Percentiles rank a stretch among this genome's conserved stretches.
Evolutionary conservation across 768 basidiomycete genomes (phyloP).

Genomic region (Suillus brevipes): DNA sequence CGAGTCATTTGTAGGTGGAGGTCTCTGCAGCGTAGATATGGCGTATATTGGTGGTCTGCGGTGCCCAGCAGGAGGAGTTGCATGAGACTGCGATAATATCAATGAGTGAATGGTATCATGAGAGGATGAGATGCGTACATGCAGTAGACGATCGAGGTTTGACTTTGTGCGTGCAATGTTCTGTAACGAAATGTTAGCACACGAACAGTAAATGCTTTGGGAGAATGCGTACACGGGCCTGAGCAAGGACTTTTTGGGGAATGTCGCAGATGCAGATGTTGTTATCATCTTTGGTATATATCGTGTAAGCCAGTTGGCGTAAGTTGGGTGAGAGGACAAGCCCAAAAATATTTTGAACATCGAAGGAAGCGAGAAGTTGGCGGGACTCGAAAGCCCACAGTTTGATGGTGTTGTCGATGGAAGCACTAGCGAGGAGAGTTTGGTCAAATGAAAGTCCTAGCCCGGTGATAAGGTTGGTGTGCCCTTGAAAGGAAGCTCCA

Average conservation of each 20-base stretch:
- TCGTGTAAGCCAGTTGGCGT: too few relatives aligned
- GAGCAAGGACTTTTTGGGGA: background rate
- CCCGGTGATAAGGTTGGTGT: background rate
- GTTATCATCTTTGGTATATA: background rate
- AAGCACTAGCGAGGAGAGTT: background rate
- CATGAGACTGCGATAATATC: background rate
- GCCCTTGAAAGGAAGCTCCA: background rate
- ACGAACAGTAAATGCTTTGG: background rate
- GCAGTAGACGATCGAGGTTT: background rate
- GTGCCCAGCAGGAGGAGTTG: background rate
- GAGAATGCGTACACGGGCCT: background rate
- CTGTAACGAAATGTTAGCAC: background rate
- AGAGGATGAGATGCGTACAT: background rate
- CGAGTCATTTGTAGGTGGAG: background rate
- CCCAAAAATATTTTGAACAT: conserved; percentile 27
- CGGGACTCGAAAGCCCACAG: background rate
- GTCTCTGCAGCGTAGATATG: background rate
- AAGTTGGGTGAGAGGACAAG: too few relatives aligned
- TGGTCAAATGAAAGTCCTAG: background rate
- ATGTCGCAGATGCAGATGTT: background rate
- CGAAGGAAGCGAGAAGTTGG: background rate
- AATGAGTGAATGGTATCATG: background rate
- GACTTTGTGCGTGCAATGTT: background rate
- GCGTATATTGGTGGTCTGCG: background rate
- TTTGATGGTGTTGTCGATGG: background rate